These are phyloP conservation scores for Elongisporangium senticosum DNA, from an alignment of 352 stramenopile species.

Conservation along the genomic window DNA sequence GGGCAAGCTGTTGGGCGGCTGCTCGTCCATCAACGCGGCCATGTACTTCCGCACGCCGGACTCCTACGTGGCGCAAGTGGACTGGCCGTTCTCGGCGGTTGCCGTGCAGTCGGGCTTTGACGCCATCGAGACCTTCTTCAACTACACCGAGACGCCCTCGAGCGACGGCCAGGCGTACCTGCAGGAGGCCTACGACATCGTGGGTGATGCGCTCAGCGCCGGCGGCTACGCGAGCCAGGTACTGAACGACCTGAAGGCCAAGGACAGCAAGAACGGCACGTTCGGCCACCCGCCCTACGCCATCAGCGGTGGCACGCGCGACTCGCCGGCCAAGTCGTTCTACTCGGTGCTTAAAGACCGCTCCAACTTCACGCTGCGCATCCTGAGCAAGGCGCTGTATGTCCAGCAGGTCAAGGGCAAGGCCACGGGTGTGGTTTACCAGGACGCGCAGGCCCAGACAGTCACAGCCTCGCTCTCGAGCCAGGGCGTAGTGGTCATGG, in stretches of 20 bases:
- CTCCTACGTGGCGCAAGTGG: conserved; percentile 28
- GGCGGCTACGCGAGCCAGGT: conserved; percentile 19
- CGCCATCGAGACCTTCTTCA: conserved; percentile 31
- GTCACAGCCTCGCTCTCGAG: conserved; percentile 9
- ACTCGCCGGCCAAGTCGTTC: conserved; percentile 52
- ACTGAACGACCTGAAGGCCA: conserved; percentile 36
- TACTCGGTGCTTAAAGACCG: conserved; percentile 33
- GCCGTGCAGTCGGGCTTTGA: conserved; percentile 59
- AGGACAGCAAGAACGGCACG: conserved; percentile 45
- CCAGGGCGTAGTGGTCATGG: conserved; percentile 49
- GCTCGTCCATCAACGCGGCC: conserved; percentile 69
- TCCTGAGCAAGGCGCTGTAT: conserved; percentile 37
- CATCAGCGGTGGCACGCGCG: conserved; percentile 40
- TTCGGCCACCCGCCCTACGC: conserved; percentile 44
- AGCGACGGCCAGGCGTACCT: conserved; percentile 40
- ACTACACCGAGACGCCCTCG: conserved; percentile 39
- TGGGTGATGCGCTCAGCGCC: conserved; percentile 20
- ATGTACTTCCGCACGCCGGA: conserved; percentile 72
- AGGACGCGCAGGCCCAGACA: conserved; percentile 4
- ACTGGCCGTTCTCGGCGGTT: conserved; percentile 36
- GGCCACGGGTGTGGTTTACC: conserved; percentile 46
- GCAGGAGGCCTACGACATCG: conserved; percentile 45
- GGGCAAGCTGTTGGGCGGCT: conserved; percentile 74
- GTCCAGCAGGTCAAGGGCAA: conserved; percentile 38
- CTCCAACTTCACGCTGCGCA: conserved; percentile 40